Conservation (phyloP, 352 stramenopile species). For the Aphanomyces euteiches region DNA sequence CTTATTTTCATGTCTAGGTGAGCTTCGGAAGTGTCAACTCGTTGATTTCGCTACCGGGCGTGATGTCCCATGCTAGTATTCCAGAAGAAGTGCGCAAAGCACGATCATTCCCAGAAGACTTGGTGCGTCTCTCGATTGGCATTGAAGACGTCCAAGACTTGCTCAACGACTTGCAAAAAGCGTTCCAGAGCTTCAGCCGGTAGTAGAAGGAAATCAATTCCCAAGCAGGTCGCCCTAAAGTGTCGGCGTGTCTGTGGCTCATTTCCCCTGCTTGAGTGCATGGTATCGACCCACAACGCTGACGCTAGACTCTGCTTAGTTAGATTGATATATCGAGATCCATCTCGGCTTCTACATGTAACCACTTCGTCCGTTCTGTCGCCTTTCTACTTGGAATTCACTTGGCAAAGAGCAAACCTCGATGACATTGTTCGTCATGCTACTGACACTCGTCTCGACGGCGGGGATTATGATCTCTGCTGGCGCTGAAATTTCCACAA, state of each 20-base stretch:
- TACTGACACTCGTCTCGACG: too few species aligned
- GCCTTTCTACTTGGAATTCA: too few species aligned
- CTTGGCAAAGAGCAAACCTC: too few species aligned
- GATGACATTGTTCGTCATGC: too few species aligned
- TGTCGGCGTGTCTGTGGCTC: not conserved
- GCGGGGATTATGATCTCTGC: too few species aligned
- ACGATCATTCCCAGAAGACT: conserved; percentile 89
- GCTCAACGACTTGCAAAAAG: conserved; percentile 89
- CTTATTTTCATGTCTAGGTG: conserved; percentile 34
- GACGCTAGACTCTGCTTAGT: too few species aligned
- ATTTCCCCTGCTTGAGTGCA: conserved; percentile 17
- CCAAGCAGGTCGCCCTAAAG: not conserved
- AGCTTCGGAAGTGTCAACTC: conserved; percentile 92
- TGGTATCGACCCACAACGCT: conserved; percentile 15
- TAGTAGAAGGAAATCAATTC: not conserved
- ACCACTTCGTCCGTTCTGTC: too few species aligned
- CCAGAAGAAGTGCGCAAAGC: conserved; percentile 87
- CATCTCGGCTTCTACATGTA: not conserved
- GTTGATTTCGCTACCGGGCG: conserved; percentile 86
- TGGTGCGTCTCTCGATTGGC: conserved; percentile 93
- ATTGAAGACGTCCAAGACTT: conserved; percentile 94
- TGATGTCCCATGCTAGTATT: conserved; percentile 96
- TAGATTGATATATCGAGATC: too few species aligned
- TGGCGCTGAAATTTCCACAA: too few species aligned
- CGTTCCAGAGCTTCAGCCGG: conserved; percentile 63